Evolutionary conservation across 108 stramenopile genomes (phyloP), one percentile per base, ranked within the genome.

Genomic region (Fragilaria crotonensis): DNA sequence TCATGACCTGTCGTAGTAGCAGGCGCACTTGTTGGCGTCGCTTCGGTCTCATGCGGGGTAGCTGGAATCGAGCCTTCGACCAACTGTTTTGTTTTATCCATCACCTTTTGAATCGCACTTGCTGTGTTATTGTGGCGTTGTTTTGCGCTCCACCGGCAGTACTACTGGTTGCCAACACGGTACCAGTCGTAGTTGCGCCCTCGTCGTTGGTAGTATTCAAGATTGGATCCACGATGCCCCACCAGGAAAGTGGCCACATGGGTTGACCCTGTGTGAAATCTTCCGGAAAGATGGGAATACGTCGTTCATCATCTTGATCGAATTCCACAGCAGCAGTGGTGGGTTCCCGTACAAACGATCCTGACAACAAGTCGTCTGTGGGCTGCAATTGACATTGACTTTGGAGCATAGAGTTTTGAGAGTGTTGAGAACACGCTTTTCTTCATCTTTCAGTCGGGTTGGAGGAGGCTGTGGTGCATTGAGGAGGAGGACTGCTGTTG

Each of bases 231-330:
- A 75, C 80, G 53, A 81, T 74, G 14, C 80, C 80, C 80, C 80
- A 81, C 80, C 80, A 81, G 14, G 71, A 73, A 49, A 82, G 53
- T 5, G 81, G 71, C 68, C 77, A 72, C 29, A 62, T 52, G 25
- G 59, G 49, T 46, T 30, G 52, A 4, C 68, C 77, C 4, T 59
- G 67, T 18, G 67, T 57, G 48, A 82, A 78, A 27, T 82, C 81
- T 67, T 82, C 81, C 1, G 81, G 81, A 36, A 82, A 82, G 18
- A 82, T 82, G n/a, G 81, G 81, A 20, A 70, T 66, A 28, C 49
- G 53, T 19, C 67, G 63, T 55, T 65, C 32, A 65, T 47, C 30
- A 60, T 53, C 45, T 53, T 28, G 57, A 74, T 41, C 36, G 7
- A 41, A 14, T 14, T 41, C 36, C 36, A 7, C 7, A 41, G 7